Evolutionary conservation across 805 yeast genomes (phyloP), one percentile per base, ranked within the genome.

Genomic region (Saccharomycopsis microspora): DNA sequence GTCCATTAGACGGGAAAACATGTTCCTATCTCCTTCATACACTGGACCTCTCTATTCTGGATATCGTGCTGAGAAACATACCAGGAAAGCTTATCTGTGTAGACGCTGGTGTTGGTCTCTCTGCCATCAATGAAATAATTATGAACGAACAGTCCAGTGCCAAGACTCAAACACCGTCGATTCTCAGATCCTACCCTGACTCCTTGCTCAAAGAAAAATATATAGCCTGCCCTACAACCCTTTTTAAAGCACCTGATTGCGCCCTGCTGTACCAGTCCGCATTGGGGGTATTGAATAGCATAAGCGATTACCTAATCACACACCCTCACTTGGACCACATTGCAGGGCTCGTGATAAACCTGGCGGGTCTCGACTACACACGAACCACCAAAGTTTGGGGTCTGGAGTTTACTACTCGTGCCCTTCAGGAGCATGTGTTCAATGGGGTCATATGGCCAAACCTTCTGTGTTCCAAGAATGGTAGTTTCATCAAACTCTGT

Each of bases 301-400:
- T 80, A 2, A 58, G 64, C 5, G 65, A 65, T 33, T 76, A 72
- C 53, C 65, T 81, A 43, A 72, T 88, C 31, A 76, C 96, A 0
- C 97, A 88, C 62, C 76, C 90, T 0, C 97, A 88, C 62, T 59
- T 88, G 45, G 97, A 88, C 61, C 97, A 88, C 60, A 69, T 86
- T 9, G 60, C 74, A 6, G 85, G 82, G 0, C 58, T 88, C 43
- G 76, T 81, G 0, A 64, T 88, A 45, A 87, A 87, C 58, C 76
- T 89, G 3, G 85, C 95, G 0, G 69, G 72, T 10, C 70, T 75
- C 54, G 51, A 19, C 45, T 53, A 8, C 53, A 58, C 64, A 1
- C 32, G 43, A 9, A 36, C 48, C 46, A 80, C 75, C 56, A 56
- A 57, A 3, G 59, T 86, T 3, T 74, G 68, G 52, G 95, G 87